Evolutionary conservation across 164 flowering plant species (phyloP), one percentile per base, ranked within the genome.

Genomic region (Magnolia officinalis): DNA sequence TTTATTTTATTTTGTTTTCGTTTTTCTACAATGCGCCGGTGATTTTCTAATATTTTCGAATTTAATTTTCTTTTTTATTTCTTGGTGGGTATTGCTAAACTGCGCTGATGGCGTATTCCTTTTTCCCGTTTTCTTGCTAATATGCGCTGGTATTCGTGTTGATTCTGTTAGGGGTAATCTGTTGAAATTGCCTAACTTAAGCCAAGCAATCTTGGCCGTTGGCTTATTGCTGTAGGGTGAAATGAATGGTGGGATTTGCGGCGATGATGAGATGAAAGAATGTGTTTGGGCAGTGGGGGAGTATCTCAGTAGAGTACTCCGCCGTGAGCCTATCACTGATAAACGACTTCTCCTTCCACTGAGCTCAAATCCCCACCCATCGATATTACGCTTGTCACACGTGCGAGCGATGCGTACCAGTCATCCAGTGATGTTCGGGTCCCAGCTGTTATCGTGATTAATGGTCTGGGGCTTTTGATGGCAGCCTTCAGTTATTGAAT

Each of bases 311-410:
- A 26, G 29, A 10, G 24, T 13, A 9, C 21, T n/a, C 18, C 19
- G 70, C 78, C 73, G 78, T 76, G 78, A 76, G 78, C 78, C 78
- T 69, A 50, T 49, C 73, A 70, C 78, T 72, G 6, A 37, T 31
- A 76, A 69, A 76, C 73, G 78, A 76, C 78, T 76, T 76, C 78
- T 76, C 78, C 73, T 76, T 76, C 78, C 78, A 63, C 78, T 76
- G 78, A 76, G 78, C 73, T 29, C 71, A 75, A 67, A 75, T 50
- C 69, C 70, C 45, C 18, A 6, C 23, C 20, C 8, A 37, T 18
- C 13, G 10, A 0, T 55, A 37, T 37, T 5, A 4, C 45, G 0
- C 45, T 6, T 37, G 45, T 0, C 45, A 37, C 45, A 37, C 45
- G 45, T 37, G 6, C 45, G 45, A 37, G 45, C 45, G 45, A 37